These are phyloP conservation scores for Aristolochia contorta DNA, from an alignment of 164 flowering plant genomes.

Conservation along the genomic window DNA sequence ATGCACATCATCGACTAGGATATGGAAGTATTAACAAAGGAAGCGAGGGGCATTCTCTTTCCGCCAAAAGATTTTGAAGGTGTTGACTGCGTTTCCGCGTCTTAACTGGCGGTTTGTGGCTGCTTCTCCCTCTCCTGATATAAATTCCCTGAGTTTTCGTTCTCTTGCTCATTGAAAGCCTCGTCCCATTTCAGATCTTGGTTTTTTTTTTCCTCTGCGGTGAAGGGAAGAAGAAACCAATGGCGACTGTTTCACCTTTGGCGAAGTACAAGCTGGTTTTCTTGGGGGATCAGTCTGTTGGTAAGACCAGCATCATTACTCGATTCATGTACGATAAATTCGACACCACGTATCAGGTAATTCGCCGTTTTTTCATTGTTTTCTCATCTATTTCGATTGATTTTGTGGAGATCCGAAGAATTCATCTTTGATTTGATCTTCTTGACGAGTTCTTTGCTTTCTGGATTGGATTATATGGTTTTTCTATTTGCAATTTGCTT, in stretches of 20 bases:
- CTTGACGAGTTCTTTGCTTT: not conserved
- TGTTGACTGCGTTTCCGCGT: constrained; percentile 2
- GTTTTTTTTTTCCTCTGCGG: not conserved
- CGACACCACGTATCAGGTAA: constrained; percentile 80
- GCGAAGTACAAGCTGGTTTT: constrained; percentile 79
- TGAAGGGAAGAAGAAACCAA: constrained; percentile 6
- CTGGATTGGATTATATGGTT: not conserved
- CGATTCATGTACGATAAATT: constrained; percentile 90
- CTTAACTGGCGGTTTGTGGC: not conserved
- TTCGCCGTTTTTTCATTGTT: not conserved
- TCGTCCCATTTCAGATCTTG: not conserved
- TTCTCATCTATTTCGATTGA: not conserved
- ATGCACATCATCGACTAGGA: too few species aligned
- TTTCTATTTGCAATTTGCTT: not conserved
- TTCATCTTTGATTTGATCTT: not conserved
- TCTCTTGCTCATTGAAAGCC: not conserved
- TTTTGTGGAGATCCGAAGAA: not conserved
- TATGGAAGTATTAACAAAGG: not conserved
- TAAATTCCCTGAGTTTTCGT: not conserved
- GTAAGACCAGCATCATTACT: constrained; percentile 83
- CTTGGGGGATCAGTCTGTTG: constrained; percentile 82
- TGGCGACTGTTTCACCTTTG: constrained; percentile 70
- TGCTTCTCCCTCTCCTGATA: not conserved
- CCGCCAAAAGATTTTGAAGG: not conserved
- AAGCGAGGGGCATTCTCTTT: constrained; percentile 1